Percentiles rank a stretch among this genome's conserved stretches.
These are phyloP conservation scores for Hamamelis virginiana DNA, from an alignment of 164 flowering plant genomes.

Conservation along the genomic window DNA sequence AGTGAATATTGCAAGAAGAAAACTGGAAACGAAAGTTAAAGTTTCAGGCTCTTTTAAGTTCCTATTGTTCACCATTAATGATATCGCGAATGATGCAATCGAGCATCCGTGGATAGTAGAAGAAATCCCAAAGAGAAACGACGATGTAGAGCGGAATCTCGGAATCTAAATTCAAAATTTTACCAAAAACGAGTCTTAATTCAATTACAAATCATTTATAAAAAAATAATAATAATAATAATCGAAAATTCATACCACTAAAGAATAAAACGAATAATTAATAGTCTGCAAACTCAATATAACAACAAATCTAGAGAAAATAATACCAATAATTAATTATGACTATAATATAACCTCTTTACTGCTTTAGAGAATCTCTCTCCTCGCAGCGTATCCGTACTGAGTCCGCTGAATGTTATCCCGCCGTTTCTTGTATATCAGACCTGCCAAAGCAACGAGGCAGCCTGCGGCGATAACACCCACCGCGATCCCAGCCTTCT, in stretches of 20 bases:
- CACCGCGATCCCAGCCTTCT: slow-evolving; percentile 33
- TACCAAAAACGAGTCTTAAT: no score
- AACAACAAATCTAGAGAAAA: not conserved
- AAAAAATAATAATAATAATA: no score
- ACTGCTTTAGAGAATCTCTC: slow-evolving; percentile 21
- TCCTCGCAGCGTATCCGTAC: slow-evolving; percentile 31
- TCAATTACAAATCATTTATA: no score
- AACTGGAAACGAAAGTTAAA: no score
- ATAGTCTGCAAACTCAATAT: not conserved
- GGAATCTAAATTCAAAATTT: no score
- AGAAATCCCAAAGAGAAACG: no score
- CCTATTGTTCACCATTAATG: no score
- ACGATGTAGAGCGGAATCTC: no score
- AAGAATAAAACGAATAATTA: not conserved
- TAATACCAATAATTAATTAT: not conserved
- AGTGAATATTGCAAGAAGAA: no score
- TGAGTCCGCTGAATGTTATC: slow-evolving; percentile 31
- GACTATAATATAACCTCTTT: not conserved
- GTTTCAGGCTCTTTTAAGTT: no score
- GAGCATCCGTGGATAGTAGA: no score
- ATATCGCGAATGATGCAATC: no score
- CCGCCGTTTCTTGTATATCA: slow-evolving; percentile 37
- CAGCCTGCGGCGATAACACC: slow-evolving; percentile 25
- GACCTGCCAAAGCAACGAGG: slow-evolving; percentile 20
- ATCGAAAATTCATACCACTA: not conserved